Evolutionary conservation across 768 basidiomycete genomes (phyloP), one percentile per base, ranked within the genome.

Genomic region (Paxillus rubicundulus): DNA sequence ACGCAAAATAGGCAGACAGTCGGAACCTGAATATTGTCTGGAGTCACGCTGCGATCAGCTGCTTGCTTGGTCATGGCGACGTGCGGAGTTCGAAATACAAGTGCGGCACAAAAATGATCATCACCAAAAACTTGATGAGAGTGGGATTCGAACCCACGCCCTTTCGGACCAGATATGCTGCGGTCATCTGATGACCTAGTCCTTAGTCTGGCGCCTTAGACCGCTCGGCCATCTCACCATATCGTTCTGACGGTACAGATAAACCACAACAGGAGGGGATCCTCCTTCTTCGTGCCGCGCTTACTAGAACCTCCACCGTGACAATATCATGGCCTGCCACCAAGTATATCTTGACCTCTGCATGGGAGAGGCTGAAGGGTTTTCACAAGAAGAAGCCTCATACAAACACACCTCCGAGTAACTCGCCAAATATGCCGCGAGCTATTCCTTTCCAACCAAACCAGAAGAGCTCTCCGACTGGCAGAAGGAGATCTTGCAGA

Each of bases 131-230:
- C 8, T 40, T 18, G n/a, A 16, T 40, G 17, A 17, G 17, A 10
- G 16, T 40, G 39, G n/a, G 20, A 10, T 42, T 24, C 16, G 30
- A 30, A 30, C 30, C 30, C 30, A 30, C 30, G 30, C 30, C 30
- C 30, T 30, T 30, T 30, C 30, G 30, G 16, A 18, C 8, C 28
- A 48, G 44, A 53, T 40, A 18, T 9, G 16, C 54, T 17, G 21
- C 30, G 64, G 61, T 64, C 64, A 67, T 62, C 57, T 1, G n/a
- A 61, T 60, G 64, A 66, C 66, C 64, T 68, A 24, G 8, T 70
- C 74, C 77, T 77, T 78, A 79, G 78, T 80, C 78, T 78, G 78
- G 79, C 78, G 78, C 78, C 78, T 77, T 79, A 71, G 77, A 79
- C 78, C 79, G 75, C 79, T 79, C 78, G 78, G 78, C 78, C 79